A percentile compares a stretch with the other conserved stretches of the same genome.
Evolutionary conservation across 192 early-diverging fungal genomes (phyloP).

Genomic region (Borealophlyctis nickersoniae): DNA sequence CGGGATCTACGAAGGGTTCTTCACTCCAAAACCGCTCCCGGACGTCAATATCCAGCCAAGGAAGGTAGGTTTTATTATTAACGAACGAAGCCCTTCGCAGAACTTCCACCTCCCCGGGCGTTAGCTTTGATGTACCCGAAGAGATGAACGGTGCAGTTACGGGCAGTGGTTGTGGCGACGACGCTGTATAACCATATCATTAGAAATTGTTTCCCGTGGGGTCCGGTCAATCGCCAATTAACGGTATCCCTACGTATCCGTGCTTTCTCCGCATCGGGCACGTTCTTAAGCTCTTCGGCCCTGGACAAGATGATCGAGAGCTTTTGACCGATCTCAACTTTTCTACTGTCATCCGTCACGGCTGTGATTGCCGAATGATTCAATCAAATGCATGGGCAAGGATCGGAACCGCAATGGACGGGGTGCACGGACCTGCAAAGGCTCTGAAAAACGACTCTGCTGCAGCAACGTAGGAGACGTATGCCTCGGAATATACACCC

Average conservation of each 20-base stretch:
- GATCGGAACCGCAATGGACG: no score
- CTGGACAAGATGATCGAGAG: neutral
- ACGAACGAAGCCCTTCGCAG: conserved; percentile 66
- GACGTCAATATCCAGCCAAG: conserved; percentile 67
- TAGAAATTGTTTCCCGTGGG: no score
- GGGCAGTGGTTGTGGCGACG: neutral
- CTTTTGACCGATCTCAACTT: neutral
- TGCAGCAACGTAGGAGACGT: neutral
- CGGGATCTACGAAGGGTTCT: conserved; percentile 67
- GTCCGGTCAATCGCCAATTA: no score
- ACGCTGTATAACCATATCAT: no score
- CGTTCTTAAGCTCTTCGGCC: neutral
- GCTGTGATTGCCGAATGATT: no score
- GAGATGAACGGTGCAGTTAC: neutral
- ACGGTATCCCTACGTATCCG: no score
- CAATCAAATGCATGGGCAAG: no score
- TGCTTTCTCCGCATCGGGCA: neutral
- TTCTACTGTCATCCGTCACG: neutral
- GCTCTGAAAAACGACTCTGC: neutral
- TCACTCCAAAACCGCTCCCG: conserved; percentile 57
- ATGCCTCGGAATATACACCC: neutral
- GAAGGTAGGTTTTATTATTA: conserved; percentile 69
- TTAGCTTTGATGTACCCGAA: neutral
- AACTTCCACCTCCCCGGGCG: conserved; percentile 52
- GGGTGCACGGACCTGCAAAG: no score